Base-by-base conservation (phyloP, 169 alveolate genomes). In the Babesia caballi region DNA sequence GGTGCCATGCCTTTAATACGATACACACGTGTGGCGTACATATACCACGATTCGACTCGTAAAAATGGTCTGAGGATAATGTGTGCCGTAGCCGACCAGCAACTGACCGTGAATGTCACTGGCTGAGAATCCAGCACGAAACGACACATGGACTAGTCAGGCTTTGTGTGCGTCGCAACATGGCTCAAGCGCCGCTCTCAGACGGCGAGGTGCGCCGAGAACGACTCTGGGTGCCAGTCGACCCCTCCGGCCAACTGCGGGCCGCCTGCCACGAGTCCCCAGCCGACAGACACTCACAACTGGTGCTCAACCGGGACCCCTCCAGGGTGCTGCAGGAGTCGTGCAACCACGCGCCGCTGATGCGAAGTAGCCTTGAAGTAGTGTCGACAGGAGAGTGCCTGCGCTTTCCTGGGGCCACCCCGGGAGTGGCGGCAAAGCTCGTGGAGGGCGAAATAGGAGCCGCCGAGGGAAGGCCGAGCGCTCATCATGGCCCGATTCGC, bases 361-460 rank as follows among this genome's bases (percentile, higher is more conserved):
- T 9, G 12, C 4, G 53, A 30, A 15, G 27, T 3, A 19, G 14
- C 9, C 30, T 47, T 17, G 52, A 44, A 7, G 49, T 63, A 0
- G 60, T 63, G 3, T 49, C 73, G 19, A 63, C 73, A 8, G 73
- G 73, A 6, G 73, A 63, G 54, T 46, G 61, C 35, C 27, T 63
- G 51, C 7, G 23, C 9, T 63, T 63, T 40, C 32, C 40, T 14
- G 25, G 25, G 30, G 38, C 21, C 5, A 6, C 73, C 7, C 28
- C 38, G 28, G 49, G 38, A 5, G 54, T 63, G 12, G 44, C 61
- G 19, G 25, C 44, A n/a, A 25, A 25, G 23, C 46, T 63, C 9
- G 60, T 63, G 5, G 60, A 12, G 0, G 15, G 61, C 4, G 66
- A 56, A n/a, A 30, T 56, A 5, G 44, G 15, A 30, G 4, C 30